phyloP scores from a whole-genome alignment of 768 basidiomycete species.

The Cystoderma amianthinum region DNA sequence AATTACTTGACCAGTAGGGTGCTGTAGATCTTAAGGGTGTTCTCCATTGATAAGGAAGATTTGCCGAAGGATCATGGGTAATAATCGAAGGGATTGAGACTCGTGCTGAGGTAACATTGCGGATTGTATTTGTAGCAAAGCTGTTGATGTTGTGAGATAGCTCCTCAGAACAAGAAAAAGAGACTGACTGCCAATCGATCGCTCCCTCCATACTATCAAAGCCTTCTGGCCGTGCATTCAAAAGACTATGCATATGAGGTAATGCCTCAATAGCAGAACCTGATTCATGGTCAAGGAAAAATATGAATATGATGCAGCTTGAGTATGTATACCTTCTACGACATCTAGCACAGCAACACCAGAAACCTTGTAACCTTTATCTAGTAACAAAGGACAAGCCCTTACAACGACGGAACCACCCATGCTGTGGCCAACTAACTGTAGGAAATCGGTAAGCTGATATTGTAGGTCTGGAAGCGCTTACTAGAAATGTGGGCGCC shows the following conservation, averaged over 20 bases:
- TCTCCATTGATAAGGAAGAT: constrained; percentile 63
- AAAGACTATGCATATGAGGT: constrained; percentile 84
- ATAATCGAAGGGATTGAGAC: constrained; percentile 85
- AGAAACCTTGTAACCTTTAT: constrained; percentile 60
- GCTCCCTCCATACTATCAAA: constrained; percentile 82
- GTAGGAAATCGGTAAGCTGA: constrained; percentile 1
- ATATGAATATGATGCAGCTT: not conserved
- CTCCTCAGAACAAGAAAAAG: not conserved
- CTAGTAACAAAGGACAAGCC: constrained; percentile 59
- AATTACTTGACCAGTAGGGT: constrained; percentile 88
- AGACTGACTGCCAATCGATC: constrained; percentile 91
- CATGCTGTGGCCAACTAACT: constrained; percentile 96
- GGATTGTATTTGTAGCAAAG: constrained; percentile 73
- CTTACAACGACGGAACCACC: constrained; percentile 86
- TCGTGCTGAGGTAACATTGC: constrained; percentile 75
- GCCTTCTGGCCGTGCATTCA: constrained; percentile 79
- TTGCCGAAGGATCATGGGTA: constrained; percentile 31
- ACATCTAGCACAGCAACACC: constrained; percentile 84
- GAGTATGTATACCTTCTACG: constrained; percentile 60
- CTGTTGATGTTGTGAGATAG: constrained; percentile 27
- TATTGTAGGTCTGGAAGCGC: constrained; percentile 12
- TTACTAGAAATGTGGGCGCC: constrained; percentile 72
- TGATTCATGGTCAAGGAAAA: constrained; percentile 15
- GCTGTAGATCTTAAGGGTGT: constrained; percentile 81
- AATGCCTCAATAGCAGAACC: constrained; percentile 92